phyloP scores from a whole-genome alignment of 306 rosid species.

The Mucuna pruriens region DNA sequence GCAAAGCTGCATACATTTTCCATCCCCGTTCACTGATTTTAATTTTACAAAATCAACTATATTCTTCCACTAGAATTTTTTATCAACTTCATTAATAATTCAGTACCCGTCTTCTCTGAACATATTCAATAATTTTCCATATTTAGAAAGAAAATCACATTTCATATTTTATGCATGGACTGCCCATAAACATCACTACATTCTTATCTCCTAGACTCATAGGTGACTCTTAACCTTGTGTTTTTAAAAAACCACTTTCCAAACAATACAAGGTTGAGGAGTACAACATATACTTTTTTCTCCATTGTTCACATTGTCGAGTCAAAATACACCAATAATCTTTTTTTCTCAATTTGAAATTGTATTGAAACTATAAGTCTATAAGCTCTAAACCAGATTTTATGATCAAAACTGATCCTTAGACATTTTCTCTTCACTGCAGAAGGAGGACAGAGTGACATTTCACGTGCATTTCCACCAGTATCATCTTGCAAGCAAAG shows the following conservation, averaged over 20 bases:
- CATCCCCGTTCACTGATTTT: neutral
- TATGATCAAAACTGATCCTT: neutral
- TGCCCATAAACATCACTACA: neutral
- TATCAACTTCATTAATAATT: neutral
- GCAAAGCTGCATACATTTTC: slow-evolving; percentile 8
- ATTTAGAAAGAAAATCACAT: neutral
- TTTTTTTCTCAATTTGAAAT: neutral
- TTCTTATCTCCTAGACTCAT: slow-evolving; percentile 9
- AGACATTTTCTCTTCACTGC: neutral
- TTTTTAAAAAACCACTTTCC: neutral
- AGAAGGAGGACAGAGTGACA: neutral
- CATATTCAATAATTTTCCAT: slow-evolving; percentile 18
- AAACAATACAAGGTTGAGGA: neutral
- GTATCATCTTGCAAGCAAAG: neutral
- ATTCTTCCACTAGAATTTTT: slow-evolving; percentile 1
- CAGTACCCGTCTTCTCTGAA: neutral
- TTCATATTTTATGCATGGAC: neutral
- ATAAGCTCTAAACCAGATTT: neutral
- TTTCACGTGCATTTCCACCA: neutral
- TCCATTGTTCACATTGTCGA: neutral
- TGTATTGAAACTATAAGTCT: neutral
- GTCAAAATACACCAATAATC: neutral
- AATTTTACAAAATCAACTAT: neutral
- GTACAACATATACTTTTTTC: neutral
- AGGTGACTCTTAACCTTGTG: neutral